Base-by-base conservation (phyloP, 257 asterid genomes). In the Ligustrum vulgare region DNA sequence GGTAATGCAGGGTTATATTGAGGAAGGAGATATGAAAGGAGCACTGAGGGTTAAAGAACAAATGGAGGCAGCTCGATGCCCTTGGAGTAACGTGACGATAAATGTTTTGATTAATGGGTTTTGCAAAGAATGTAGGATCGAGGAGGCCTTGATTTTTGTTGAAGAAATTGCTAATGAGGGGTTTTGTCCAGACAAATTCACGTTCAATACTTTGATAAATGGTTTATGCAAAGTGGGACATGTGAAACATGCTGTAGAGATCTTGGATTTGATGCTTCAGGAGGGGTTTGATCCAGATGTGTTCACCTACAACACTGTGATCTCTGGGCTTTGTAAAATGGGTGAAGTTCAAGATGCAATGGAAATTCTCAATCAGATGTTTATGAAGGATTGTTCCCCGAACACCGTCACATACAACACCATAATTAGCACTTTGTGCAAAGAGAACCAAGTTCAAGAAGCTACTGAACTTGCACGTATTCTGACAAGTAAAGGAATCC, bases 1-100 rank as follows among this genome's bases (percentile, higher is more conserved):
- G 31, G 86, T 94, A 81, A 94, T 92, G 97, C 97, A 87, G 80
- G 96, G 98, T 9, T 91, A 89, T 75, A 89, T 92, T 2, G 98
- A 89, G 81, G 93, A 88, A 80, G 98, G 97, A 4, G 80, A 94
- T 70, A 47, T 92, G n/a, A 89, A 73, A 5, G 97, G 93, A 41
- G 98, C 98, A 39, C 71, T 94, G 84, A 86, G 97, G 83, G 87
- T 94, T 37, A 79, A 87, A 65, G 98, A 88, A 66, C 96, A 88
- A 72, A 94, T 94, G 98, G 81, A 73, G 62, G 84, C 92, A 7
- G 89, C 90, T 77, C 83, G 71, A 49, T 92, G 97, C 63, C 78
- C 82, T 13, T 84, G 86, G 76, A 90, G 80, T 76, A 87, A 88
- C 80, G 80, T 88, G 64, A 88, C 98, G 0, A 72, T 88, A 28